Conservation (phyloP, 768 basidiomycete genomes). For the Leccinum broughii region DNA sequence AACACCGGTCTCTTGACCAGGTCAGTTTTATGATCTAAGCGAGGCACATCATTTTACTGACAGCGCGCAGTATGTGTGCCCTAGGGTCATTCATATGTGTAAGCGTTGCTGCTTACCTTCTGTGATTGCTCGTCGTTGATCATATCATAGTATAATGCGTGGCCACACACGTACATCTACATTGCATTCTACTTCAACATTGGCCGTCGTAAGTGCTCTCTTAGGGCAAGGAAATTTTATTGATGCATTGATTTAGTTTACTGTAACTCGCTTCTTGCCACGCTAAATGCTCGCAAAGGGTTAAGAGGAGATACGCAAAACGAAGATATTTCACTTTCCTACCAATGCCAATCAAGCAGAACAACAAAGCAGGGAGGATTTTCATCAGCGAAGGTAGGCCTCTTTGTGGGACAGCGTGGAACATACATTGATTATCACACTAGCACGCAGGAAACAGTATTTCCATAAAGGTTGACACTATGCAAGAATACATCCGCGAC, state of each 20-base stretch:
- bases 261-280: constrained; percentile 61
- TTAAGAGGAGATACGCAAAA: constrained; percentile 33
- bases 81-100: constrained; percentile 57
- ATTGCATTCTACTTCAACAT: constrained; percentile 62
- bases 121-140: not conserved
- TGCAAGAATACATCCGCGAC: constrained; percentile 50
- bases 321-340: constrained; percentile 21
- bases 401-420: not conserved
- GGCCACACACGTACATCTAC: constrained; percentile 53
- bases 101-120: not conserved
- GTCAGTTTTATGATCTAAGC: constrained; percentile 12
- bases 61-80: constrained; percentile 44
- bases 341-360: constrained; percentile 3
- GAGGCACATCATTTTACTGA: constrained; percentile 5
- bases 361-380: not conserved
- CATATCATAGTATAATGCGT: constrained; percentile 43
- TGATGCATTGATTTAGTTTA: constrained; percentile 42
- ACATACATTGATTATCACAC: not conserved
- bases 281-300: constrained; percentile 54
- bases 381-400: constrained; percentile 7
- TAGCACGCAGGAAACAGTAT: constrained; percentile 45
- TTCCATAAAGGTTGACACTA: constrained; percentile 67
- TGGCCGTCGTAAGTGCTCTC: constrained; percentile 50
- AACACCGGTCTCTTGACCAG: constrained; percentile 41
- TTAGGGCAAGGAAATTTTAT: not conserved